phyloP scores from a whole-genome alignment of 2,329 filamentous ascomycete genomes.

The Epichloe coenophiala region DNA sequence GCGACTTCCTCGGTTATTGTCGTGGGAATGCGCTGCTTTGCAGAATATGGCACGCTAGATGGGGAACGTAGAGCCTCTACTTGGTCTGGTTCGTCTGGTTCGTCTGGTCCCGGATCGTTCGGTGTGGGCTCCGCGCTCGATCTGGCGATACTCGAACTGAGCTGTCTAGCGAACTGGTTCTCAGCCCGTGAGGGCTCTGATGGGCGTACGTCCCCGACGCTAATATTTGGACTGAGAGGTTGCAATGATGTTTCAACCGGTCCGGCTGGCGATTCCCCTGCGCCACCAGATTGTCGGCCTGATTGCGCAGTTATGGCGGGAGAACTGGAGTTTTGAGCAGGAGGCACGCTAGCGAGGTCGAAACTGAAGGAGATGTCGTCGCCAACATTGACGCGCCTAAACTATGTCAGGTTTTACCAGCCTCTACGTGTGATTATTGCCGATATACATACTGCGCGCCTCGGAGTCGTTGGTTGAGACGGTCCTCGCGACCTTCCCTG shows the following conservation, averaged over 20 bases:
- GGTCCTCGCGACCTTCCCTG: slow-evolving; percentile 42
- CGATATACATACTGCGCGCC: slow-evolving; percentile 41
- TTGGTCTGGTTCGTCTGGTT: slow-evolving; percentile 1
- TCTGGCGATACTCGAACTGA: slow-evolving; percentile 2
- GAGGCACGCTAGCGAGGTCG: slow-evolving; percentile 29
- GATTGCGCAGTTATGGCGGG: slow-evolving; percentile 1
- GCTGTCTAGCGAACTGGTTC: slow-evolving; percentile 3
- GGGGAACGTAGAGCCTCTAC: slow-evolving; percentile 6
- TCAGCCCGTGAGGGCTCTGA: neutral
- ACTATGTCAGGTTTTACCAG: slow-evolving; percentile 4
- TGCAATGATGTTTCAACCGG: neutral
- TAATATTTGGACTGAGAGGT: neutral
- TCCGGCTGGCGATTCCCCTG: neutral
- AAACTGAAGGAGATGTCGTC: slow-evolving; percentile 49
- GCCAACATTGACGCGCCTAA: slow-evolving; percentile 41
- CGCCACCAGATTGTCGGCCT: neutral
- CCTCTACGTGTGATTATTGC: neutral
- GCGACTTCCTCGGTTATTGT: slow-evolving; percentile 12
- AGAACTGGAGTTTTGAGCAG: slow-evolving; percentile 7
- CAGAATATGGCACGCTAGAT: slow-evolving; percentile 3
- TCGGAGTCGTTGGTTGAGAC: slow-evolving; percentile 50
- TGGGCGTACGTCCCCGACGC: neutral
- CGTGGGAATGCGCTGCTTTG: slow-evolving; percentile 5
- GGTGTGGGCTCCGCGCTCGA: neutral
- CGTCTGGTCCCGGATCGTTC: neutral